A percentile compares a stretch with the other conserved stretches of the same genome.
These are phyloP conservation scores for Fusarium nanum DNA, from an alignment of 2,329 filamentous ascomycete genomes.

Conservation along the genomic window DNA sequence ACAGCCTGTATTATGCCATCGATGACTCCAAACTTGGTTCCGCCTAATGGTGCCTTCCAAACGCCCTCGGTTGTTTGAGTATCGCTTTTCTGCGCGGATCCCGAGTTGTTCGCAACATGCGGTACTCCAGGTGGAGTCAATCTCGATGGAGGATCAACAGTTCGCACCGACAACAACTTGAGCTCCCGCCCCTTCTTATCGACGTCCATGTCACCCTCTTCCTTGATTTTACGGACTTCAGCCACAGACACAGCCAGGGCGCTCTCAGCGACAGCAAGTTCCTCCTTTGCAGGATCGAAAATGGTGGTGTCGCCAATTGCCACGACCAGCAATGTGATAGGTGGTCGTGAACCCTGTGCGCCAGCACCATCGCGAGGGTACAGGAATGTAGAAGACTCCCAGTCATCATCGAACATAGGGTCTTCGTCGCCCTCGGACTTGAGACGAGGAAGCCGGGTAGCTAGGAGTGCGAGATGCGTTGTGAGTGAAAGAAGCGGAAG, in stretches of 20 bases:
- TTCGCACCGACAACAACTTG: constrained; percentile 75
- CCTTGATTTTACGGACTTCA: constrained; percentile 51
- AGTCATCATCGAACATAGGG: constrained; percentile 97
- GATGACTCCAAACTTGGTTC: constrained; percentile 80
- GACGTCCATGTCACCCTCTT: constrained; percentile 54
- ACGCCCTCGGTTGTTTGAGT: constrained; percentile 75
- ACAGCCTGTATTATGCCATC: constrained; percentile 81
- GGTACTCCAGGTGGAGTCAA: constrained; percentile 78
- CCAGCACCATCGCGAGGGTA: constrained; percentile 68
- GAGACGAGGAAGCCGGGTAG: constrained; percentile 83
- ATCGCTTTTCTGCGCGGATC: constrained; percentile 53
- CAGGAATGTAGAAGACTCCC: constrained; percentile 83
- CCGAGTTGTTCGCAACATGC: constrained; percentile 68
- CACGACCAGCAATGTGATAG: constrained; percentile 91
- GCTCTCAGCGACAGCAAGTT: constrained; percentile 91
- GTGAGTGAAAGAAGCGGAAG: constrained; percentile 92
- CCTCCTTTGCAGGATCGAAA: constrained; percentile 91
- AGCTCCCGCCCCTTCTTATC: constrained; percentile 59
- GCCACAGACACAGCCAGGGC: constrained; percentile 87
- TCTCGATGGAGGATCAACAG: constrained; percentile 79
- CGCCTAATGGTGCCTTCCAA: constrained; percentile 87
- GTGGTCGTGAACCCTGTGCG: constrained; percentile 67
- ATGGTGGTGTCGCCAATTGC: constrained; percentile 88
- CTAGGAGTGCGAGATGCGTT: constrained; percentile 90
- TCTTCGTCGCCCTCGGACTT: constrained; percentile 95